phyloP scores from a whole-genome alignment of 805 yeast genomes.

The Komagataella phaffii region DNA sequence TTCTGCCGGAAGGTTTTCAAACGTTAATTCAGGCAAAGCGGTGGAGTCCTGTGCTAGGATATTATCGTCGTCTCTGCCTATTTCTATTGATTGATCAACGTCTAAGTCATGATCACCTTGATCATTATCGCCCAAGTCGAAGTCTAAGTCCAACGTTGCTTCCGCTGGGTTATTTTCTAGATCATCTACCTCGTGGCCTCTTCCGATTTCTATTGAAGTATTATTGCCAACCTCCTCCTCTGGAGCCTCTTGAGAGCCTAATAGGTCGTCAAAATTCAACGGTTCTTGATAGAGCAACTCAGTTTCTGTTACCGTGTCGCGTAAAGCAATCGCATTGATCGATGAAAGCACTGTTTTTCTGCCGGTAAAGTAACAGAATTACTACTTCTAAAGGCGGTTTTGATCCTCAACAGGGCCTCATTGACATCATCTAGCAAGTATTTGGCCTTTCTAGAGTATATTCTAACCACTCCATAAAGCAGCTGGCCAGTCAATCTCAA shows the following conservation, averaged over 20 bases:
- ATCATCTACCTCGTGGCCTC: slow-evolving; percentile 27
- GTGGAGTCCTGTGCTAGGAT: neutral
- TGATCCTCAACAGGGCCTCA: slow-evolving; percentile 59
- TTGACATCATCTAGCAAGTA: slow-evolving; percentile 73
- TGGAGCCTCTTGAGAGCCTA: slow-evolving; percentile 7
- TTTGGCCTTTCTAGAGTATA: slow-evolving; percentile 76
- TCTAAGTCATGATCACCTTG: slow-evolving; percentile 5
- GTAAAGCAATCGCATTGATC: slow-evolving; percentile 45
- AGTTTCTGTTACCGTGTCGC: slow-evolving; percentile 67
- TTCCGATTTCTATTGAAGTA: slow-evolving; percentile 54
- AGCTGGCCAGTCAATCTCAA: slow-evolving; percentile 77
- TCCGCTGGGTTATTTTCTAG: slow-evolving; percentile 16
- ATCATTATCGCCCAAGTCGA: slow-evolving; percentile 17
- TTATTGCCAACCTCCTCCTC: slow-evolving; percentile 16
- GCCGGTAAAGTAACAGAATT: slow-evolving; percentile 43
- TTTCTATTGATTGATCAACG: slow-evolving; percentile 33
- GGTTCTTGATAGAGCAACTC: slow-evolving; percentile 64
- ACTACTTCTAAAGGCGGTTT: slow-evolving; percentile 43
- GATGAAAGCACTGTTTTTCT: slow-evolving; percentile 47
- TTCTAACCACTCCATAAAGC: slow-evolving; percentile 74
- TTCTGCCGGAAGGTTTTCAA: slow-evolving; percentile 9
- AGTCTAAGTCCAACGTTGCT: slow-evolving; percentile 17
- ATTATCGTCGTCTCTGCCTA: slow-evolving; percentile 27
- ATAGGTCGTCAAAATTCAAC: slow-evolving; percentile 23
- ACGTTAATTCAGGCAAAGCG: slow-evolving; percentile 13